Conservation (phyloP, 2,329 filamentous ascomycete genomes). For the Phyllachora maydis region DNA sequence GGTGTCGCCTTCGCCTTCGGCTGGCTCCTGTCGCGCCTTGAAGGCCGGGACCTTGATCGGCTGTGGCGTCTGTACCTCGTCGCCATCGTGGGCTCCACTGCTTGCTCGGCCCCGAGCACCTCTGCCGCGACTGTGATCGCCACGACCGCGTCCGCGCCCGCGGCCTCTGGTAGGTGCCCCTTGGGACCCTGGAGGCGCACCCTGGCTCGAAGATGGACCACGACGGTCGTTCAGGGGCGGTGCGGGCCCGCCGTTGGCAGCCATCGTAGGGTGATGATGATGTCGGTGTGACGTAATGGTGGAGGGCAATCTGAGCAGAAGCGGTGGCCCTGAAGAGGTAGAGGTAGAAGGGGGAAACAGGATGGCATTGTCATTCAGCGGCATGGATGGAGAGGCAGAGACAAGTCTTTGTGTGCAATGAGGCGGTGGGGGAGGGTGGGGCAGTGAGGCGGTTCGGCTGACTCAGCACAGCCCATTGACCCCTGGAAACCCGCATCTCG, state of each 20-base stretch:
- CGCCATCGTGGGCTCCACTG: constrained; percentile 4
- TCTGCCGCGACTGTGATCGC: constrained; percentile 3
- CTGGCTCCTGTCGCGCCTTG: constrained; percentile 8
- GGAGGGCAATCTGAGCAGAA: too few relatives aligned
- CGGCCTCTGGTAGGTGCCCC: constrained; percentile 21
- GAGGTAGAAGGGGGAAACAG: too few relatives aligned
- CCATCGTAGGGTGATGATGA: too few relatives aligned
- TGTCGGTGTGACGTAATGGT: too few relatives aligned
- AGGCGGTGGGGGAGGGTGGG: too few relatives aligned
- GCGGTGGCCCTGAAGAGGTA: too few relatives aligned
- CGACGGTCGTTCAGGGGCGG: constrained; percentile 1
- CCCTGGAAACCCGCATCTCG: too few relatives aligned
- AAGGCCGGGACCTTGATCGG: constrained; percentile 8
- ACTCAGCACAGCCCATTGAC: too few relatives aligned
- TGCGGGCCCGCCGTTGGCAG: constrained; percentile 1
- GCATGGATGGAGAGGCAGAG: too few relatives aligned
- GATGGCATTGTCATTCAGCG: too few relatives aligned
- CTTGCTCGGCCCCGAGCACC: constrained; percentile 4
- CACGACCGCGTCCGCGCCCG: constrained; percentile 17
- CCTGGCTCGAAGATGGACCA: constrained; percentile 5
- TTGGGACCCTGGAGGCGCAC: constrained; percentile 14
- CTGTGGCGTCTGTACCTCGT: constrained; percentile 4
- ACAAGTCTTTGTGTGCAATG: too few relatives aligned
- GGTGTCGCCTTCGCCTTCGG: constrained; percentile 27
- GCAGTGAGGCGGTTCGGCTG: too few relatives aligned